Percentiles rank a stretch among this genome's conserved stretches.
These are phyloP conservation scores for Eimeria sp. DNA, from an alignment of 169 alveolate genomes.

Conservation along the genomic window DNA sequence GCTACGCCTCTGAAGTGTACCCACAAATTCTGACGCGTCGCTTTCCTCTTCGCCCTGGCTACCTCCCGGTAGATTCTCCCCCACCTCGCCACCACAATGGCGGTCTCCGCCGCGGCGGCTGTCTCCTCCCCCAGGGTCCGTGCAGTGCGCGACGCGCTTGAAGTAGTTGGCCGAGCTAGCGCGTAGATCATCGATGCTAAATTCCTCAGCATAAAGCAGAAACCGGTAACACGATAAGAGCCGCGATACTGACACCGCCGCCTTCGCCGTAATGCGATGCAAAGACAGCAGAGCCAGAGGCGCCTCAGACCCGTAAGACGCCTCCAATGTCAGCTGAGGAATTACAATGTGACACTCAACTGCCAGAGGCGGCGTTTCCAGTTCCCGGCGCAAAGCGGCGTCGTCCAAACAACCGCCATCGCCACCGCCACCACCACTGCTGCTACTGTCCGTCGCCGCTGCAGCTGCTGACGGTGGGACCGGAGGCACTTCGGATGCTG, in stretches of 20 bases:
- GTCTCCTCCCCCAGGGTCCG: neutral
- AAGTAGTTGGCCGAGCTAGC: slow-evolving; percentile 57
- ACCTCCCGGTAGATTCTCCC: neutral
- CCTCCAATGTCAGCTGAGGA: slow-evolving; percentile 68
- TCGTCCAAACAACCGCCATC: neutral
- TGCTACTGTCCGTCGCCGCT: slow-evolving; percentile 16
- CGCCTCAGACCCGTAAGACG: slow-evolving; percentile 48
- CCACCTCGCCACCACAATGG: neutral
- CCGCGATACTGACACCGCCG: slow-evolving; percentile 74
- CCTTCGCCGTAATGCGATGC: slow-evolving; percentile 62
- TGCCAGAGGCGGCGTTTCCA: slow-evolving; percentile 53
- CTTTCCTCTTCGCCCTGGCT: neutral
- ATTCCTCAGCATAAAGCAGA: slow-evolving; percentile 70
- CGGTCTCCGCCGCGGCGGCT: neutral
- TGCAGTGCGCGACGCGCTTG: slow-evolving; percentile 83
- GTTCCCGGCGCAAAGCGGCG: slow-evolving; percentile 42
- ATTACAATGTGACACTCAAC: slow-evolving; percentile 41
- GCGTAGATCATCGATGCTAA: slow-evolving; percentile 85
- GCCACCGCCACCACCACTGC: neutral
- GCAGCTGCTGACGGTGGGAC: neutral
- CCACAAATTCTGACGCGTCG: neutral
- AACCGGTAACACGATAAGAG: slow-evolving; percentile 80
- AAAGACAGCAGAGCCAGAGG: slow-evolving; percentile 79
- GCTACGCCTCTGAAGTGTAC: neutral
- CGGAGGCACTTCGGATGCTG: slow-evolving; percentile 47